Percentiles rank a stretch among this genome's conserved stretches.
Conservation (phyloP, 2,329 filamentous ascomycete genomes). For the Fusarium transvaalense region DNA sequence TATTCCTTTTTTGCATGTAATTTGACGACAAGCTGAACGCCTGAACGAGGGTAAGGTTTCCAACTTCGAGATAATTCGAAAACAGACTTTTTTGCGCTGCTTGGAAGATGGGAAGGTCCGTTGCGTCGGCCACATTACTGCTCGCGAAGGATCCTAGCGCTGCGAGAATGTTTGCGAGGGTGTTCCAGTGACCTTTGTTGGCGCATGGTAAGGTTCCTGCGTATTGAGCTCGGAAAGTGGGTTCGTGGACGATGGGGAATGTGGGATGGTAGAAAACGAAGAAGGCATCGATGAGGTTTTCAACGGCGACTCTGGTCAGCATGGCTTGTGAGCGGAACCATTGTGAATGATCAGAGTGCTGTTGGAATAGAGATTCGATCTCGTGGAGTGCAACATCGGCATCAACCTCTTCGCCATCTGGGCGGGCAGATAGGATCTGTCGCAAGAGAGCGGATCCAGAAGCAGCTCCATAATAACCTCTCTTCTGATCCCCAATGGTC, state of each 20-base stretch:
- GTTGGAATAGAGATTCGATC: slow-evolving; percentile 32
- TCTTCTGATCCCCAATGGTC: slow-evolving; percentile 30
- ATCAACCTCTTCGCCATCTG: slow-evolving; percentile 31
- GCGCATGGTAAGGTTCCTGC: slow-evolving; percentile 21
- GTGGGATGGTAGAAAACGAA: slow-evolving; percentile 31
- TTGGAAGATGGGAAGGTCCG: slow-evolving; percentile 24
- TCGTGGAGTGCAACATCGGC: slow-evolving; percentile 29
- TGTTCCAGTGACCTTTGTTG: slow-evolving; percentile 30
- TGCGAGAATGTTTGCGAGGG: slow-evolving; percentile 16
- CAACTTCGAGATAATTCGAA: slow-evolving; percentile 32
- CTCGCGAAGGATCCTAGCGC: slow-evolving; percentile 29
- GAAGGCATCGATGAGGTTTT: slow-evolving; percentile 30
- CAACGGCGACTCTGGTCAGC: slow-evolving; percentile 27
- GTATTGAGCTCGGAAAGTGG: slow-evolving; percentile 32
- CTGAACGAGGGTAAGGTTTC: slow-evolving; percentile 31
- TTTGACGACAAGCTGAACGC: slow-evolving; percentile 20
- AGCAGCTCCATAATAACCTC: slow-evolving; percentile 33
- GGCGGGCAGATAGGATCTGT: slow-evolving; percentile 31
- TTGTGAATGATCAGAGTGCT: slow-evolving; percentile 30
- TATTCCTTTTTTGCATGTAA: slow-evolving; percentile 34
- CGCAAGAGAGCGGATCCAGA: slow-evolving; percentile 32
- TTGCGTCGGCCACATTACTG: slow-evolving; percentile 11
- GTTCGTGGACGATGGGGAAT: slow-evolving; percentile 32
- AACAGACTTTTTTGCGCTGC: slow-evolving; percentile 26
- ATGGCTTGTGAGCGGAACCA: slow-evolving; percentile 38